Evolutionary conservation across 768 basidiomycete species (phyloP), one percentile per base, ranked within the genome.

Genomic region (Auricularia heimuer): DNA sequence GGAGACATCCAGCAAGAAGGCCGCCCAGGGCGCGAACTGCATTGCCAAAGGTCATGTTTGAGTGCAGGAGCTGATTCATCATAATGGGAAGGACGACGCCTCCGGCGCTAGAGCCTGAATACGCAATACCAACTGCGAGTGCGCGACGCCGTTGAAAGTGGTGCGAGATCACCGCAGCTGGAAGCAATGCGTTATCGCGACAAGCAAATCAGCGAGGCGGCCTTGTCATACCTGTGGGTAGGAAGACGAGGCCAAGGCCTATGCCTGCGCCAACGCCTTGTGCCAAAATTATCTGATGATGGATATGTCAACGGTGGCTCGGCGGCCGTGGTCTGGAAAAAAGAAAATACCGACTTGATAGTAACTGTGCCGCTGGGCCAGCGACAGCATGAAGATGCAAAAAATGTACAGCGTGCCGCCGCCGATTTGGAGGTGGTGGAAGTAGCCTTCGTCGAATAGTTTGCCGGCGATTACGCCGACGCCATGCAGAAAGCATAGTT

Each of bases 211-310:
- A 29, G 29, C 29, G 29, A 29, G 29, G 2, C 2, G 29, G 29
- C 29, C 29, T 2, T 29, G 29, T 1, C 47, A 18, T 18, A 51
- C 47, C 47, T 18, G 47, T 21, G 47, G 86, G 86, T 36, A 83
- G 75, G 67, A 81, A 85, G 47, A 80, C 75, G 62, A 81, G 67
- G 3, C 84, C 85, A 45, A 79, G 75, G 2, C 82, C 82, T 34
- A 85, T 75, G 12, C 85, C 82, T 18, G 80, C 68, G 3, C 77
- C 77, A 16, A 62, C 10, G 16, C 63, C 63, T 61, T 63, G 65
- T 3, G 56, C 42, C 33, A 65, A 37, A 37, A 61, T 12, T 24
- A 67, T 63, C 63, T 67, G 64, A 24, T 61, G 45, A 47, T 10
- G 21, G 16, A 64, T 64, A 21, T 54, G 47, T 42, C 8, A 42